phyloP scores from a whole-genome alignment of 768 basidiomycete genomes.

The Collybia nuda region DNA sequence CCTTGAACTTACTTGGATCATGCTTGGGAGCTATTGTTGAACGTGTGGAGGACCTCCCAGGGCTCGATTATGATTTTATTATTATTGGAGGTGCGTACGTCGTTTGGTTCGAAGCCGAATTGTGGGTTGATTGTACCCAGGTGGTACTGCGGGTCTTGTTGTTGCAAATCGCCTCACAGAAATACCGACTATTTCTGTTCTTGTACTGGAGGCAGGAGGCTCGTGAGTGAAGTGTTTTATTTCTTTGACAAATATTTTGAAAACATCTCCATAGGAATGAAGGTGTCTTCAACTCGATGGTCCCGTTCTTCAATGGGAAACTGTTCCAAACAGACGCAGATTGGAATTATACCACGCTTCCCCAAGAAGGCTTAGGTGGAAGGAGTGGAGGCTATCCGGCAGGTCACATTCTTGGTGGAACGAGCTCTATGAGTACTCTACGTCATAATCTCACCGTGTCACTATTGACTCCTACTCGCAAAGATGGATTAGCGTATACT shows the following conservation, averaged over 20 bases:
- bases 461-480: not conserved
- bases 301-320: conserved; percentile 18
- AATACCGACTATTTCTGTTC: conserved; percentile 5
- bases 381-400: conserved; percentile 16
- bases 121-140: not conserved
- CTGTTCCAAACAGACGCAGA: conserved; percentile 18
- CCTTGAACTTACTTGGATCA: not conserved
- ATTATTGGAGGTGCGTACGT: conserved; percentile 8
- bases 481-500: conserved; percentile 22
- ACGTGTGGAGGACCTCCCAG: conserved; percentile 8
- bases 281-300: conserved; percentile 16
- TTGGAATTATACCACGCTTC: conserved; percentile 29
- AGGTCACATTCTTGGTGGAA: conserved; percentile 29
- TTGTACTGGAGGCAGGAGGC: conserved; percentile 13
- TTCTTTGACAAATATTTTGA: not conserved
- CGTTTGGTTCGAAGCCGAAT: not conserved
- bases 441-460: not conserved
- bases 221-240: conserved; percentile 4
- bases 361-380: conserved; percentile 20
- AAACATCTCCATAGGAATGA: conserved; percentile 13
- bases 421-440: conserved; percentile 24
- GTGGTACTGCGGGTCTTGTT: conserved; percentile 13
- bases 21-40: conserved; percentile 6
- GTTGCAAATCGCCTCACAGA: conserved; percentile 14
- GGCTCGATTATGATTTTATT: conserved; percentile 10